These are phyloP conservation scores for Glaciozyma antarctica DNA, from an alignment of 768 basidiomycete genomes.

Conservation along the genomic window DNA sequence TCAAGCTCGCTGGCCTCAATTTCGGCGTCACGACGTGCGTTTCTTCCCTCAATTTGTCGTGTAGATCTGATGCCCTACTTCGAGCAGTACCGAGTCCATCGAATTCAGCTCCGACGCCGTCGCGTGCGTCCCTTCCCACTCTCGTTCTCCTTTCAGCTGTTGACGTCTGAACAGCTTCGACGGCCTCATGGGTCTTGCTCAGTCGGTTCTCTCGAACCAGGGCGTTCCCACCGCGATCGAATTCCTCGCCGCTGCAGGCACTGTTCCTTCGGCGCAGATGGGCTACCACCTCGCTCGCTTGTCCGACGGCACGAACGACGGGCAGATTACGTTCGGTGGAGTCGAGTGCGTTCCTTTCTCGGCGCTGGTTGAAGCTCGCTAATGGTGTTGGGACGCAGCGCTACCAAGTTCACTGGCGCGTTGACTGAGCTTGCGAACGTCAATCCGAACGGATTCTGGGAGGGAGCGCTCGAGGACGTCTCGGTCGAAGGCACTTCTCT, in stretches of 20 bases:
- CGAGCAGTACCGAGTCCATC: conserved; percentile 19
- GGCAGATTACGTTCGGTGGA: conserved; percentile 71
- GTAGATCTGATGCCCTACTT: conserved; percentile 40
- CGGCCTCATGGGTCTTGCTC: conserved; percentile 64
- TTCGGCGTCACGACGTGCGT: conserved; percentile 58
- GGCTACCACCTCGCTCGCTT: conserved; percentile 73
- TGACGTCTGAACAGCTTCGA: conserved; percentile 11
- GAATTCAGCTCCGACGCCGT: conserved; percentile 32
- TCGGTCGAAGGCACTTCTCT: conserved; percentile 49
- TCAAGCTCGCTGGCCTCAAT: conserved; percentile 50
- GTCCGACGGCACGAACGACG: conserved; percentile 53
- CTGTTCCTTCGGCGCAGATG: conserved; percentile 56
- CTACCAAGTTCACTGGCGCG: conserved; percentile 54
- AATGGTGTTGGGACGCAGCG: neutral
- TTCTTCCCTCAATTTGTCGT: conserved; percentile 35
- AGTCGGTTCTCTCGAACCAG: conserved; percentile 61
- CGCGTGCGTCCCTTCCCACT: conserved; percentile 39
- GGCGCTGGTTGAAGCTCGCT: neutral
- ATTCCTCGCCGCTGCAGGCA: conserved; percentile 51
- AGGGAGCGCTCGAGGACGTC: conserved; percentile 54
- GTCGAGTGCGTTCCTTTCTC: conserved; percentile 45
- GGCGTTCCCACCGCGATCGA: conserved; percentile 60
- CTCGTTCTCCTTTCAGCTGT: neutral
- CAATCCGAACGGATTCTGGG: conserved; percentile 58
- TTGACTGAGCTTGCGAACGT: conserved; percentile 56